Evolutionary conservation across 2,329 filamentous ascomycete species (phyloP), one percentile per base, ranked within the genome.

Genomic region (Cryphonectria nitschkei): DNA sequence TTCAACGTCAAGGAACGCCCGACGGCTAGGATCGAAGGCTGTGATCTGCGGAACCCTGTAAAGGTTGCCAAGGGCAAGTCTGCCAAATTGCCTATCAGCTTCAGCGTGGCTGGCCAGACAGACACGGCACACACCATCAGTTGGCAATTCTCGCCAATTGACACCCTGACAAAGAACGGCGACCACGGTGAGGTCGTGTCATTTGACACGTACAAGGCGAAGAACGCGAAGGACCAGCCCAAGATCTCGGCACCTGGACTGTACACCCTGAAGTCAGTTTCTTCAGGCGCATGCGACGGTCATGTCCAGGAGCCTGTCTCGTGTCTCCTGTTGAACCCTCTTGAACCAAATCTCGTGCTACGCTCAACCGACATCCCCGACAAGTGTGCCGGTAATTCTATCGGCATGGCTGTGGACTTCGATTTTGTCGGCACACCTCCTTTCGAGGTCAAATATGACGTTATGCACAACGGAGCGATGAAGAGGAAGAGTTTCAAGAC

Each of bases 231-330:
- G 58, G 88, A 93, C 68, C 85, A 86, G 71, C 91, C 93, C 1
- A 82, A 81, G 19, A 93, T 98, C 70, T 89, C 89, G 37, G 88
- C 91, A 46, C 89, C 94, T 39, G 96, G 97, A 64, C 87, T 98
- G 37, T 99, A 99, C 81, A 95, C 92, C 0, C 81, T 99, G 70
- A 92, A 90, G 74, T 89, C 92, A 19, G 88, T 98, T 9, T 89
- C 90, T 1, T 97, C 93, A 69, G 90, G 92, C 34, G 92, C 90
- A 72, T 99, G 96, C 78, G 85, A 89, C 46, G 96, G 96, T 62
- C 95, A 98, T 75, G 90, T 99, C 5, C 87, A 95, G 74, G 96
- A 99, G 79, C 96, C 96, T 39, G 93, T 95, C 2, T 96, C 95
- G n/a, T 98, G 95, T 79, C 85, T 97, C 71, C 84, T 99, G 68